Evolutionary conservation across 2,329 filamentous ascomycete species (phyloP), one percentile per base, ranked within the genome.

Genomic region (Aulographum hederae): DNA sequence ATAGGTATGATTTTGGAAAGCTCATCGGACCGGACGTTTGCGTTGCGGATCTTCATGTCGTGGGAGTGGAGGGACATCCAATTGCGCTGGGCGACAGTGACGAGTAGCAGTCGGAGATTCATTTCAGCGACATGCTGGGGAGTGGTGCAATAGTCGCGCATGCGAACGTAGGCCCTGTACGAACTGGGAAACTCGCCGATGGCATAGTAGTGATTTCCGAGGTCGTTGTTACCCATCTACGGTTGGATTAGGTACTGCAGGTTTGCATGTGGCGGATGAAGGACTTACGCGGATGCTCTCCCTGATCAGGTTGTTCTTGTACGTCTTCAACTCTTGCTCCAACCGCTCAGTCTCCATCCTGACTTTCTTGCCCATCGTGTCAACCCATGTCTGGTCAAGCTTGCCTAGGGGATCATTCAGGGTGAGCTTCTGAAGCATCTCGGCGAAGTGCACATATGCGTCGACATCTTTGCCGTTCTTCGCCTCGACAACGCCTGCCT

Each of bases 261-360:
- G 8, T 25, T 25, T 25, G 21, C 21, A 25, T n/a, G 21, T 8
- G 21, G n/a, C 8, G 8, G 21, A n/a, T 8, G 21, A 25, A 26
- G 38, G 44, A 46, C 67, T 34, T 62, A 91, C 84, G 42, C 85
- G 60, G 45, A 95, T 93, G 57, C 84, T 94, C 57, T 98, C 89
- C 51, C 94, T 93, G 44, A 98, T 84, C 27, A 95, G 58, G 45
- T 95, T 98, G 49, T 94, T 93, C 56, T 89, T 93, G 54, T 95
- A 95, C 2, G 76, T 77, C 52, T 84, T 85, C 14, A 98, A 62
- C 52, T 95, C 82, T 12, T 67, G 60, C 48, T 94, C 82, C 34
- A 95, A 61, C n/a, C 78, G 69, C 34, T 71, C 63, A 1, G 75
- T 75, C 51, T 92, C 78, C 2, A 60, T 56, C 41, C 69, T 69